These are phyloP conservation scores for Boletus pseudo-olivaceus DNA, from an alignment of 768 basidiomycete species.

Conservation along the genomic window DNA sequence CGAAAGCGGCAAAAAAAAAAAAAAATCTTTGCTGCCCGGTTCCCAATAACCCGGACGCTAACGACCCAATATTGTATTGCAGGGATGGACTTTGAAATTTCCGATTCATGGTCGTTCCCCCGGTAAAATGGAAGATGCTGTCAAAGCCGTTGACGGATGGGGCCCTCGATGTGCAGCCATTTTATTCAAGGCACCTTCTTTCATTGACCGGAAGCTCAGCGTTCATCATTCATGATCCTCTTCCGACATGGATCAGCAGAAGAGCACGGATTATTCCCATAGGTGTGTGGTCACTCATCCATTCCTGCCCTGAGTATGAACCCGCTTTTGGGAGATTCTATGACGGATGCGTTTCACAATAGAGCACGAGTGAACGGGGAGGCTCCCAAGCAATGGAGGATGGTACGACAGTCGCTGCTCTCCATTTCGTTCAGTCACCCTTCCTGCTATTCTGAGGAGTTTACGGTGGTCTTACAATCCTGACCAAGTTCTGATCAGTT, in stretches of 20 bases:
- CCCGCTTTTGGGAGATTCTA: background rate
- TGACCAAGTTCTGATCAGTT: too few relatives aligned
- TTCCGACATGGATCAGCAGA: conserved; percentile 30
- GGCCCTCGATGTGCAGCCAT: conserved; percentile 20
- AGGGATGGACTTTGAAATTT: conserved; percentile 19
- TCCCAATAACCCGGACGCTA: background rate
- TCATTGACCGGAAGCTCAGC: conserved; percentile 39
- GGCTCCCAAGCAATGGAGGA: conserved; percentile 36
- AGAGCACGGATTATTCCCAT: conserved; percentile 17
- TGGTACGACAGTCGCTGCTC: conserved; percentile 13
- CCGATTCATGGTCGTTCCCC: conserved; percentile 13
- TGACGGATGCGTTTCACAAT: background rate
- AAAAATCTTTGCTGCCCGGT: background rate
- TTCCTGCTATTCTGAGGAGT: too few relatives aligned
- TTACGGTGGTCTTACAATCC: too few relatives aligned
- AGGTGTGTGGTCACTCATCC: conserved; percentile 19
- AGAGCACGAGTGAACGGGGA: background rate
- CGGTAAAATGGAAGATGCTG: conserved; percentile 18
- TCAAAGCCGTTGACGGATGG: conserved; percentile 14
- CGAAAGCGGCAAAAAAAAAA: background rate
- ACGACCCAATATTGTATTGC: background rate
- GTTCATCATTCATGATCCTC: conserved; percentile 32
- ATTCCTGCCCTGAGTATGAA: conserved; percentile 12
- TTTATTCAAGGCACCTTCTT: conserved; percentile 23
- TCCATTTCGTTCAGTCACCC: too few relatives aligned